Evolutionary conservation across 495 filamentous ascomycete genomes (phyloP).

Genomic region (Penicillium psychrofluorescens): DNA sequence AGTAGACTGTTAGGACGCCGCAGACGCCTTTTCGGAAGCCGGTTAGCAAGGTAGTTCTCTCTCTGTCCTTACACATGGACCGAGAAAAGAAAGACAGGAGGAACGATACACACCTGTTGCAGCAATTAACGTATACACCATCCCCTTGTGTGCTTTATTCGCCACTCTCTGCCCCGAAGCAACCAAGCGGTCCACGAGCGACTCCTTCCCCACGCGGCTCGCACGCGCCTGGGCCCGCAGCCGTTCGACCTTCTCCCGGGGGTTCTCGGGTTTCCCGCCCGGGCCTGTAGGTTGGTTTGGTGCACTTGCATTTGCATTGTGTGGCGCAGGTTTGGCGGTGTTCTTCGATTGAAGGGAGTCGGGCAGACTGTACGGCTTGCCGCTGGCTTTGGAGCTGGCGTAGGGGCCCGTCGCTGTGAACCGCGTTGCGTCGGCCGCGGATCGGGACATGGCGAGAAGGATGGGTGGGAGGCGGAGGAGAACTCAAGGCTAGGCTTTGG

Average conservation of each 20-base stretch:
- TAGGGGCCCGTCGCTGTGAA: conserved; percentile 92
- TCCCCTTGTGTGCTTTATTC: conserved; percentile 74
- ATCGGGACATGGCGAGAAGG: conserved; percentile 61
- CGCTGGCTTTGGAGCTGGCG: conserved; percentile 60
- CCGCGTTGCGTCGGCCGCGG: conserved; percentile 85
- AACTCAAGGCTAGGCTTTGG: too few relatives aligned
- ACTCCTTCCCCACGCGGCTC: conserved; percentile 57
- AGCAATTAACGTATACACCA: conserved; percentile 66
- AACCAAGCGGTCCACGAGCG: conserved; percentile 60
- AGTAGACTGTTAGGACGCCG: conserved; percentile 68
- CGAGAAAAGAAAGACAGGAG: neutral
- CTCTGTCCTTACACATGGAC: neutral
- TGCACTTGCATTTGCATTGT: conserved; percentile 13
- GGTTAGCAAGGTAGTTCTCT: neutral
- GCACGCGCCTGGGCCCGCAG: conserved; percentile 72
- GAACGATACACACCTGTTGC: conserved; percentile 59
- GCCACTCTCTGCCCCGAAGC: conserved; percentile 64
- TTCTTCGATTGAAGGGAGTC: conserved; percentile 20
- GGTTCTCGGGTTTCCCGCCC: conserved; percentile 56
- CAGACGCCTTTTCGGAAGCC: conserved; percentile 49
- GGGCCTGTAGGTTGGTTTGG: conserved; percentile 13
- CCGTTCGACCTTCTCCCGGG: conserved; percentile 81
- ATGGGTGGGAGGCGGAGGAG: too few relatives aligned
- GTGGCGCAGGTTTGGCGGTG: conserved; percentile 6
- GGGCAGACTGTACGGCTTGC: conserved; percentile 32